Base-by-base conservation (phyloP, 2,329 filamentous ascomycete species). In the Penicillium sp. region DNA sequence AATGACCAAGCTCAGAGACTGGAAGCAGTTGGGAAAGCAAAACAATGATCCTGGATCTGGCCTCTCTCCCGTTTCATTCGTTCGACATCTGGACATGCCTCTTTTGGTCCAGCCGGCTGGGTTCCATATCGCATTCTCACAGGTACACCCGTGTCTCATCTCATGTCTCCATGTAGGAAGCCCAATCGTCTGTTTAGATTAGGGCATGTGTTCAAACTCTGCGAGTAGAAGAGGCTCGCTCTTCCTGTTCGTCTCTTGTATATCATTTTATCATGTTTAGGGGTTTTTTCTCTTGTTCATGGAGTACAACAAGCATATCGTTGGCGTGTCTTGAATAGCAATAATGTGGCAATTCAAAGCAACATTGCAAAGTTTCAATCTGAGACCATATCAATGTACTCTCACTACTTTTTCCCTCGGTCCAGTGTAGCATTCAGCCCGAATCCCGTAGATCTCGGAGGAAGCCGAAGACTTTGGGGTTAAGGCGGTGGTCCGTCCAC, bases 401-500 rank as follows among this genome's bases (percentile, higher is more conserved):
- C 22, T 45, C 22, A 39, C 6, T 5, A 10, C 6, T 27, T 40
- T 46, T 12, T 6, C 4, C n/a, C 30, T 25, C 6, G n/a, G 35
- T 9, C 18, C 5, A 27, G 18, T 40, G 11, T 27, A 40, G 27
- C n/a, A 31, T 39, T n/a, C n/a, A n/a, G n/a, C n/a, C n/a, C n/a
- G 13, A 22, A 31, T 14, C 9, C 9, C 13, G 13, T 46, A n/a
- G 4, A 31, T n/a, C 16, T 46, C 43, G 35, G 43, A 41, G 14
- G 38, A 31, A 45, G 29, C 34, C 34, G 39, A 31, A 31, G 4
- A 31, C 34, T 13, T 44, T n/a, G 39, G 19, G 13, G 27, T 29
- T 67, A 67, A 68, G 66, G 58, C 55, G 50, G 59, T 64, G 62
- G 67, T 61, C 66, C 59, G 67, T 69, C 65, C 63, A 29, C 36